Percentiles rank a stretch among this genome's conserved stretches.
phyloP scores from a whole-genome alignment of 768 basidiomycete genomes.

The Mycena polygramma region DNA sequence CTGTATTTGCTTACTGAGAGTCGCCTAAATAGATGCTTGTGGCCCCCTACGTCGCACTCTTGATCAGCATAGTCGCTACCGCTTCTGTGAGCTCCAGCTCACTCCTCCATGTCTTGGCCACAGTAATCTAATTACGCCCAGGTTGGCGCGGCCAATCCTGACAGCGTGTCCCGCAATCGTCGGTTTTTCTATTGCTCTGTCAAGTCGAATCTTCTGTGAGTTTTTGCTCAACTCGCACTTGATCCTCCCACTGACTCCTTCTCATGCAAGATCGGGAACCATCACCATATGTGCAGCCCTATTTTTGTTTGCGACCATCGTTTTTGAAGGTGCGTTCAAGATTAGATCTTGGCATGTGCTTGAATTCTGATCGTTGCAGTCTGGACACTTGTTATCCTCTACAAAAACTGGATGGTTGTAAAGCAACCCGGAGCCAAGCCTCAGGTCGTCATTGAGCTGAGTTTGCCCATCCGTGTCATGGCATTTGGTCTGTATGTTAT shows the following conservation, averaged over 20 bases:
- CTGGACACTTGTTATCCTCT: conserved; percentile 57
- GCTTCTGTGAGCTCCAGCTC: conserved; percentile 50
- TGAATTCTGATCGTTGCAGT: conserved; percentile 42
- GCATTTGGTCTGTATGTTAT: conserved; percentile 59
- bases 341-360: background rate
- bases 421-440: conserved; percentile 41
- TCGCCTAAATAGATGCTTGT: conserved; percentile 52
- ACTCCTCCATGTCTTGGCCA: background rate
- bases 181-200: conserved; percentile 68
- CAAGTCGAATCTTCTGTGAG: conserved; percentile 52
- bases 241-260: background rate
- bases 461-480: conserved; percentile 59
- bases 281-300: conserved; percentile 56
- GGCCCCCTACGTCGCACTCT: conserved; percentile 56
- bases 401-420: conserved; percentile 47
- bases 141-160: conserved; percentile 55
- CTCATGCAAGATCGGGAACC: conserved; percentile 53
- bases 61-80: conserved; percentile 54
- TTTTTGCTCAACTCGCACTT: background rate
- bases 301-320: conserved; percentile 53
- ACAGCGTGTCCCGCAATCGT: conserved; percentile 57
- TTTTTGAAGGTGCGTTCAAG: conserved; percentile 52
- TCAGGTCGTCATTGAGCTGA: conserved; percentile 53
- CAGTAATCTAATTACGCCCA: conserved; percentile 33
- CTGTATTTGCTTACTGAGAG: background rate